Evolutionary conservation across 2,329 filamentous ascomycete genomes (phyloP).

Genomic region (Xenosphaeropsis pyriputrescens): DNA sequence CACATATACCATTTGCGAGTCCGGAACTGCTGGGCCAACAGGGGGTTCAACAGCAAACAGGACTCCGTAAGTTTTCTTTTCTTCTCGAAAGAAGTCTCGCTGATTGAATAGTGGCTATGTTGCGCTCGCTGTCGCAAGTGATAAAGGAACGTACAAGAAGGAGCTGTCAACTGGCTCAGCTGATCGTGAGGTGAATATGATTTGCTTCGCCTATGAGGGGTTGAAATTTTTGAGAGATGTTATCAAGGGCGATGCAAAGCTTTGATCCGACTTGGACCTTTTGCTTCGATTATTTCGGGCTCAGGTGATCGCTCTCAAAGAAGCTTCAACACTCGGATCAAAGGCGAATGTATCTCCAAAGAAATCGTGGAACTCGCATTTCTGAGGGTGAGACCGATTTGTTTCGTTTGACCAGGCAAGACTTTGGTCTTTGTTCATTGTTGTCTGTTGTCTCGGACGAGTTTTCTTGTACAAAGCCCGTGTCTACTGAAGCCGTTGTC

Average conservation of each 20-base stretch:
- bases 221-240: constrained; percentile 40
- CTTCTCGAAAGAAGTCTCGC: constrained; percentile 2
- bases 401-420: too few species aligned
- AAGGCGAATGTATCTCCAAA: too few species aligned
- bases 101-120: constrained; percentile 36
- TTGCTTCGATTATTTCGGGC: too few species aligned
- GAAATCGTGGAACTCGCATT: too few species aligned
- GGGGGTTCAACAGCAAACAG: constrained; percentile 39
- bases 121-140: constrained; percentile 41
- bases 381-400: too few species aligned
- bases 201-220: constrained; percentile 42
- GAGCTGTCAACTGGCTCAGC: constrained; percentile 39
- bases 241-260: constrained; percentile 23
- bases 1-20: constrained; percentile 43
- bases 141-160: constrained; percentile 32
- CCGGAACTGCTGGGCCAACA: constrained; percentile 49
- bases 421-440: too few species aligned
- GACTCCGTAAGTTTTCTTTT: constrained; percentile 26
- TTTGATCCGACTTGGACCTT: constrained; percentile 9
- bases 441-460: too few species aligned
- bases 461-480: too few species aligned
- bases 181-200: constrained; percentile 46
- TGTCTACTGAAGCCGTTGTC: too few species aligned
- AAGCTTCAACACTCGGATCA: too few species aligned
- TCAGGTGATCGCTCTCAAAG: too few species aligned